Base-by-base conservation (phyloP, 352 stramenopile species). In the Phytophthora kernoviae region DNA sequence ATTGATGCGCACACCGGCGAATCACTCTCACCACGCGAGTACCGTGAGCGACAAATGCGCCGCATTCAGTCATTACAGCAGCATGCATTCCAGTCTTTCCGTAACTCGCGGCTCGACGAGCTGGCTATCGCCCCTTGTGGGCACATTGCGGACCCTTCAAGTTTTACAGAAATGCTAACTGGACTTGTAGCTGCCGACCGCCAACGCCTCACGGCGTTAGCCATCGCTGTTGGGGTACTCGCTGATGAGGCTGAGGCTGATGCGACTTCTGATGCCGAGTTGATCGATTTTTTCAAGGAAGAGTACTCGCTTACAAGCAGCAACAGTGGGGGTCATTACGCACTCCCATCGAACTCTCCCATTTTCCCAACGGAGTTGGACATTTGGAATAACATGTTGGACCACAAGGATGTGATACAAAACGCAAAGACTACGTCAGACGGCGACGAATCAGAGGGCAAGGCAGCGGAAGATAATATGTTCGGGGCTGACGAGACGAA, bases 281-380 rank as follows among this genome's bases (percentile, higher is more conserved):
- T 95, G 17, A 56, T 90, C 14, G 67, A 79, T 0, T 77, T 53
- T 15, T 87, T 93, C 33, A 59, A 80, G 33, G 81, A 91, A 40
- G 68, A 83, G 33, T 90, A 88, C 44, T 75, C 86, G 11, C 18
- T 55, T 64, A n/a, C 15, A 20, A 41, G 2, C 41, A 59, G 3
- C 22, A 59, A 56, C 18, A 49, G 60, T 5, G n/a, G n/a, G n/a
- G 22, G 30, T 5, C 53, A 60, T n/a, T 53, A 64, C 20, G 18
- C 40, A 11, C 27, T 53, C 22, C 63, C 52, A 26, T 68, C 59
- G 1, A 68, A 73, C 14, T 42, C 58, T 14, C 53, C 69, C 5
- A 39, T 96, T 20, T 90, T 87, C 40, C 91, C 90, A 0, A 97
- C 87, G 0, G 93, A 98, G 70, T 46, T 85, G n/a, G 74, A 97